Base-by-base conservation (phyloP, 2,329 filamentous ascomycete species). In the Rachicladosporium sp. region DNA sequence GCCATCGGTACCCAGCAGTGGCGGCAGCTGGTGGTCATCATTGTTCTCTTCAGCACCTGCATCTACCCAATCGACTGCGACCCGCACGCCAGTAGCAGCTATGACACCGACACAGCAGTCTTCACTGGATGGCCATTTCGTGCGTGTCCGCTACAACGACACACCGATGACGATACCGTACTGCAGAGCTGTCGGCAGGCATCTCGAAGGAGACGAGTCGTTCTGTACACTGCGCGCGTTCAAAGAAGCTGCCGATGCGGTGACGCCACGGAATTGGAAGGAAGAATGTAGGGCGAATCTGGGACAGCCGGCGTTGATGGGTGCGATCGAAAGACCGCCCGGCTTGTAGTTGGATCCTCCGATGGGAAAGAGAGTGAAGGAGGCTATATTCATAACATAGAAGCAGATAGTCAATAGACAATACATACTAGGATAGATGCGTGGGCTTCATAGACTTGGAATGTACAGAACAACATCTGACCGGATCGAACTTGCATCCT, bases 141-240 rank as follows among this genome's bases (percentile, higher is more conserved):
- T 98, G 10, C 78, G 91, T 11, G 61, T 98, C 42, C 75, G 88
- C 37, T 98, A 93, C 62, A 98, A 98, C 52, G 91, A 96, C 58
- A 70, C 73, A 38, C 74, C 86, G 3, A 76, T 96, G 55, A 76
- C 71, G 10, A 71, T 98, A 11, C 89, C 89, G 0, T 88, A 85
- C 2, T 98, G 91, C 60, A 77, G 73, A 48, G 63, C 71, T 7
- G 62, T 69, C 0, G 85, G 86, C 6, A 93, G 88, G 44, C 91
- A 98, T 62, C 69, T 94, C 3, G 75, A 84, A 1, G 86, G 86
- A 1, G 83, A 96, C 50, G 80, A 87, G 50, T 83, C 77, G 19
- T 89, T 96, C 54, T 98, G 91, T 63, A 96, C 89, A 0, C 62
- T 98, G 52, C 79, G 82, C 41, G 85, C 89, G 0, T 98, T 98